These are phyloP conservation scores for Rhizoctonia solani DNA, from an alignment of 1,284 basidiomycete species.

Conservation along the genomic window DNA sequence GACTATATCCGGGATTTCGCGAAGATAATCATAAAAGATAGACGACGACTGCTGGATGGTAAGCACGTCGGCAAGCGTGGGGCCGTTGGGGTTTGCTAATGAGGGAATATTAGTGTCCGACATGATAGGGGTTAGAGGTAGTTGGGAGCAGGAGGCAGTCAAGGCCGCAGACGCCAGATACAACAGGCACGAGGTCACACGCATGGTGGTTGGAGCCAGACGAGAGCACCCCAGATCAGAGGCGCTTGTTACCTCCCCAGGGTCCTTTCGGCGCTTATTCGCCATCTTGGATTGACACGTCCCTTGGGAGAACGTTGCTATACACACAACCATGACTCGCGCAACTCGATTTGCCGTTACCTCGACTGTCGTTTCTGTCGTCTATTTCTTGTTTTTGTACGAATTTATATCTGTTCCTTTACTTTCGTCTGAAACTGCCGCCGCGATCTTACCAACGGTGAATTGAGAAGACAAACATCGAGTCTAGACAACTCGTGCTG, in stretches of 20 bases:
- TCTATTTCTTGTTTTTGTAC: slow-evolving; percentile 62
- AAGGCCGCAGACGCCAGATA: background rate
- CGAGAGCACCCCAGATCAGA: background rate
- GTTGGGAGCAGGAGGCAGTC: slow-evolving; percentile 3
- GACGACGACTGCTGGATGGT: slow-evolving; percentile 33
- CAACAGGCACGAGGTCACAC: background rate
- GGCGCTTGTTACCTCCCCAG: background rate
- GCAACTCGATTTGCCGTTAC: slow-evolving; percentile 58
- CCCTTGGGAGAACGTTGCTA: no score
- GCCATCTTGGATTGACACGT: background rate
- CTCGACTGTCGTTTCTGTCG: slow-evolving; percentile 50
- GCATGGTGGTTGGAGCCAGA: slow-evolving; percentile 14
- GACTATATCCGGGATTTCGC: slow-evolving; percentile 34
- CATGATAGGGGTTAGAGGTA: slow-evolving; percentile 16
- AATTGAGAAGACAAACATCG: slow-evolving; percentile 38
- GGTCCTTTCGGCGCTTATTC: slow-evolving; percentile 3
- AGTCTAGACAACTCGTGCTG: background rate
- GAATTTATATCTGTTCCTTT: slow-evolving; percentile 61
- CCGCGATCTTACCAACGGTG: slow-evolving; percentile 65
- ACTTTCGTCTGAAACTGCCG: slow-evolving; percentile 51
- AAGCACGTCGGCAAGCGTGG: slow-evolving; percentile 36
- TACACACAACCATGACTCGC: slow-evolving; percentile 57
- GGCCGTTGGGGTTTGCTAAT: slow-evolving; percentile 16
- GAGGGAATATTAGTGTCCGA: background rate
- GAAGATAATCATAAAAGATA: slow-evolving; percentile 40